These are phyloP conservation scores for Phlegmacium glaucopus DNA, from an alignment of 768 basidiomycete species.

Conservation along the genomic window DNA sequence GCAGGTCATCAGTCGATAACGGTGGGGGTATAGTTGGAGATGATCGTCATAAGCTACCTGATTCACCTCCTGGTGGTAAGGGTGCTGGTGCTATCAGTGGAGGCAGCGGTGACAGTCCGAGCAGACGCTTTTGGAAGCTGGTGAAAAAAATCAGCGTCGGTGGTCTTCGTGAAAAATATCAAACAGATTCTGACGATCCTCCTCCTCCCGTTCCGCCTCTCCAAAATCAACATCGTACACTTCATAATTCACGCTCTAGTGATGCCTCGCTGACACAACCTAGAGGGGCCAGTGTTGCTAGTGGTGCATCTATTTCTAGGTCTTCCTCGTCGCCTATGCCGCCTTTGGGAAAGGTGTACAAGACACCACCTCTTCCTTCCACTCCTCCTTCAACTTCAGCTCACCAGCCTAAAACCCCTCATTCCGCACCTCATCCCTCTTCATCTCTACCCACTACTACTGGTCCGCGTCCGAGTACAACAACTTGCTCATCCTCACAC, in stretches of 20 bases:
- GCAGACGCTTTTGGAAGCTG: slow-evolving; percentile 59
- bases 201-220: slow-evolving; percentile 56
- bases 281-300: not conserved
- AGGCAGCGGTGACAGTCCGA: slow-evolving; percentile 18
- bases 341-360: too few relatives aligned
- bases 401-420: not conserved
- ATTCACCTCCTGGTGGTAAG: not conserved
- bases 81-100: slow-evolving; percentile 2
- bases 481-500: slow-evolving; percentile 59
- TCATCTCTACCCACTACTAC: not conserved
- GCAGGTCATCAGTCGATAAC: slow-evolving; percentile 28
- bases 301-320: too few relatives aligned
- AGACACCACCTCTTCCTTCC: not conserved
- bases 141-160: slow-evolving; percentile 70
- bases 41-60: not conserved
- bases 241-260: slow-evolving; percentile 4
- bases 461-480: slow-evolving; percentile 40
- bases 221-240: slow-evolving; percentile 36
- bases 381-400: not conserved
- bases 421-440: not conserved
- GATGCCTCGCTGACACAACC: slow-evolving; percentile 3
- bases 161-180: slow-evolving; percentile 55
- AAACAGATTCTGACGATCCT: slow-evolving; percentile 6
- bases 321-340: too few relatives aligned
- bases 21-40: slow-evolving; percentile 8